These are phyloP conservation scores for Penicillium waksmanii DNA, from an alignment of 495 filamentous ascomycete genomes.

Conservation along the genomic window DNA sequence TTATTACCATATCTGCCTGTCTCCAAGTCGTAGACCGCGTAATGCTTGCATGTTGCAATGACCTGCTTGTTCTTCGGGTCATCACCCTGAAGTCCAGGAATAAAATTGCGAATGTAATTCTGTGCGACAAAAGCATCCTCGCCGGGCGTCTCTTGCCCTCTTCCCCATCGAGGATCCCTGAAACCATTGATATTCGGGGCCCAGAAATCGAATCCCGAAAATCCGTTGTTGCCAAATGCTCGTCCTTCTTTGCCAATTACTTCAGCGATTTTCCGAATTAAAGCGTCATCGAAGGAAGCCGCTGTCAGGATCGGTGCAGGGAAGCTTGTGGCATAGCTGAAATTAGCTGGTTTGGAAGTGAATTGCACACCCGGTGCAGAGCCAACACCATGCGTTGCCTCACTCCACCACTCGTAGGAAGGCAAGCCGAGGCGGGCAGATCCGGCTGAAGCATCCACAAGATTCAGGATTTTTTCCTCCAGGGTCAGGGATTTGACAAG, in stretches of 20 bases:
- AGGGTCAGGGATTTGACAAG: slow-evolving; percentile 8
- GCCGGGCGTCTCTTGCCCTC: slow-evolving; percentile 60
- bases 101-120: slow-evolving; percentile 54
- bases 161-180: slow-evolving; percentile 58
- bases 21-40: slow-evolving; percentile 63
- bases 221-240: slow-evolving; percentile 12
- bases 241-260: slow-evolving; percentile 13
- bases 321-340: slow-evolving; percentile 15
- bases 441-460: slow-evolving; percentile 13
- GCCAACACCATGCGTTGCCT: slow-evolving; percentile 15
- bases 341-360: slow-evolving; percentile 7
- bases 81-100: slow-evolving; percentile 56
- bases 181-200: slow-evolving; percentile 34
- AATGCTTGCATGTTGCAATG: slow-evolving; percentile 64
- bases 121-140: slow-evolving; percentile 59
- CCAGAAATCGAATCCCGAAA: slow-evolving; percentile 15
- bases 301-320: slow-evolving; percentile 12
- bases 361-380: slow-evolving; percentile 12
- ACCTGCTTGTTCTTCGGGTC: slow-evolving; percentile 45
- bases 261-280: slow-evolving; percentile 9
- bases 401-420: slow-evolving; percentile 16
- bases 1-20: slow-evolving; percentile 51
- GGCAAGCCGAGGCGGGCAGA: slow-evolving; percentile 14
- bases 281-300: slow-evolving; percentile 14
- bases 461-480: slow-evolving; percentile 16